These are phyloP conservation scores for Candida alai DNA, from an alignment of 805 yeast genomes.

Conservation along the genomic window DNA sequence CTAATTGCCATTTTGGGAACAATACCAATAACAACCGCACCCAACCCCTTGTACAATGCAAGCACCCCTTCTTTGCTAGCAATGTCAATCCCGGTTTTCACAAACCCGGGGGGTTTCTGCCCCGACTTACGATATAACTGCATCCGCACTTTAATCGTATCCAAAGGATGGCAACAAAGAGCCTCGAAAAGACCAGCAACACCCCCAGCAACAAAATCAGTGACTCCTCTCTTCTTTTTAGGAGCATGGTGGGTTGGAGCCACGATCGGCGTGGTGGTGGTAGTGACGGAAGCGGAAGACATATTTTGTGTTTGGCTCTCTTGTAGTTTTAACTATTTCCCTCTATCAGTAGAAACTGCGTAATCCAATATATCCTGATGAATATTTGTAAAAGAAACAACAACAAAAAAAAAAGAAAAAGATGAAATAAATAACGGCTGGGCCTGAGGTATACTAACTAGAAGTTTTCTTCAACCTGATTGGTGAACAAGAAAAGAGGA, in stretches of 20 bases:
- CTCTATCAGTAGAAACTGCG: too few species aligned
- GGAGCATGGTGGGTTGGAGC: conserved; percentile 15
- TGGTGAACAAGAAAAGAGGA: neutral
- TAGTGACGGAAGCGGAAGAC: conserved; percentile 6
- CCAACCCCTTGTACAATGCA: conserved; percentile 91
- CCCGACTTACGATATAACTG: conserved; percentile 74
- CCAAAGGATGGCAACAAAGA: conserved; percentile 96
- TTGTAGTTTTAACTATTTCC: too few species aligned
- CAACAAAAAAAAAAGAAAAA: neutral
- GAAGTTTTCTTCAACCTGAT: neutral
- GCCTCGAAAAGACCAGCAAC: conserved; percentile 97
- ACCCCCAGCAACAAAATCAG: conserved; percentile 88
- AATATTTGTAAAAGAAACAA: conserved; percentile 2
- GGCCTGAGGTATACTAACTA: conserved; percentile 1
- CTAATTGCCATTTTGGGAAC: conserved; percentile 98
- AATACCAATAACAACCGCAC: conserved; percentile 95
- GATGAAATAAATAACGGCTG: conserved; percentile 2
- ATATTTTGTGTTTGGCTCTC: neutral
- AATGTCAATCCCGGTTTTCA: conserved; percentile 75
- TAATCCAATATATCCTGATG: too few species aligned
- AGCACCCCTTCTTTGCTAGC: conserved; percentile 76
- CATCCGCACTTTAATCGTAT: conserved; percentile 96
- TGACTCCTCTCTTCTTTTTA: conserved; percentile 41
- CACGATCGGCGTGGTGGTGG: conserved; percentile 6
- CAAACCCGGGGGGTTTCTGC: conserved; percentile 81